Evolutionary conservation across 2,329 filamentous ascomycete species (phyloP), one percentile per base, ranked within the genome.

Genomic region (Alternaria sp.): DNA sequence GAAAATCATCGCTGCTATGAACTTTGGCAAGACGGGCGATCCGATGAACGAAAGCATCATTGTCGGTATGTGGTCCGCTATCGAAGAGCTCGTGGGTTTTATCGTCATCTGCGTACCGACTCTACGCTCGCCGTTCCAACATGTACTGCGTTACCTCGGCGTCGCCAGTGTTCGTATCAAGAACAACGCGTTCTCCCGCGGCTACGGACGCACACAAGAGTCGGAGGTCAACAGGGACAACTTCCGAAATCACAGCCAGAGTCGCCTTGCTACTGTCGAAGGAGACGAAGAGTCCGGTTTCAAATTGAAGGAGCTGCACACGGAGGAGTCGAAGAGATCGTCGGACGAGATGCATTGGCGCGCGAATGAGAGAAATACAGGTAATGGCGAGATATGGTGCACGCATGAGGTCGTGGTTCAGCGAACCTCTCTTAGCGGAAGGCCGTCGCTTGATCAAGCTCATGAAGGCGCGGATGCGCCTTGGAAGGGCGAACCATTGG

Each of bases 81-180:
- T 75, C 17, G 74, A 76, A 52, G 64, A 68, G 32, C 69, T 74
- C 21, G 43, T 58, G 2, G 66, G 68, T 3, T 67, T 75, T 5
- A 69, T 75, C 19, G 72, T 69, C 5, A 69, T 71, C 3, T 72
- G 70, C 44, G 58, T 75, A 25, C 73, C 74, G 1, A 70, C 65
- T 44, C 62, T 76, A 28, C 67, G 68, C 9, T 61, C 68, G 7
- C 69, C 64, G 4, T 71, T 71, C 57, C 63, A 71, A 26, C 60
- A 45, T 23, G 57, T 54, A 12, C 62, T 69, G 13, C 57, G 59
- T 23, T 58, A 66, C 51, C 67, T 67, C 50, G 64, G 64, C 17
- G 44, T 63, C 9, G 25, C 55, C 15, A 61, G 49, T 15, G 46
- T n/a, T 5, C 57, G 61, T 3, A 45, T 64, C n/a, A 54, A 54